A percentile compares a stretch with the other conserved stretches of the same genome.
These are phyloP conservation scores for Rubus parviflorus DNA, from an alignment of 306 rosid species.

Conservation along the genomic window DNA sequence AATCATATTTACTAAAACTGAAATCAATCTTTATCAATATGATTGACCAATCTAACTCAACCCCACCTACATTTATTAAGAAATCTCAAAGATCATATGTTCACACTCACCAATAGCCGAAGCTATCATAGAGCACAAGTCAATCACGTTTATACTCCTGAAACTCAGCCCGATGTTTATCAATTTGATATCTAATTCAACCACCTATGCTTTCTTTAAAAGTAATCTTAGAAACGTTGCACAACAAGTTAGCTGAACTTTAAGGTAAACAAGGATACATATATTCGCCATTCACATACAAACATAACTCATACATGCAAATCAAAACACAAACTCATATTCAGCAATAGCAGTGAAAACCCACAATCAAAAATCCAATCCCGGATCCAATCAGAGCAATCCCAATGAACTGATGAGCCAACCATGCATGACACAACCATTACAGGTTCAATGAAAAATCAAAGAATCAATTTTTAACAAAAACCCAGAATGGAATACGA, in stretches of 20 bases:
- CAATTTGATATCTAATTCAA: not conserved
- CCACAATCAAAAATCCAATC: not conserved
- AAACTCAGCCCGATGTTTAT: not conserved
- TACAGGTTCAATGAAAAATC: not conserved
- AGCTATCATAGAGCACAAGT: not conserved
- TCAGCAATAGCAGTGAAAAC: not conserved
- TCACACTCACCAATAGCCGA: not conserved
- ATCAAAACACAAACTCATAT: not conserved
- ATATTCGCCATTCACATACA: not conserved
- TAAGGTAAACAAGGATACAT: not conserved
- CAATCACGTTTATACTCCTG: not conserved
- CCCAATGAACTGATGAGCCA: not conserved
- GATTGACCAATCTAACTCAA: not conserved
- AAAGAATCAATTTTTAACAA: not conserved
- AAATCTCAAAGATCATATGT: not conserved
- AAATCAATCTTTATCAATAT: not conserved
- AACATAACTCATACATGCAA: not conserved
- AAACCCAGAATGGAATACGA: conserved; percentile 14
- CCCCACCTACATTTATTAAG: not conserved
- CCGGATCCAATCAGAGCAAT: conserved; percentile 9
- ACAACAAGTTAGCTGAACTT: not conserved
- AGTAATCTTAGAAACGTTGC: not conserved
- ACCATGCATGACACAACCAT: not conserved
- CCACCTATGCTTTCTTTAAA: not conserved
- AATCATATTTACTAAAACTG: not conserved